Conservation (phyloP, 1,139 yeast species). For the Saccharomycopsis phalli region DNA sequence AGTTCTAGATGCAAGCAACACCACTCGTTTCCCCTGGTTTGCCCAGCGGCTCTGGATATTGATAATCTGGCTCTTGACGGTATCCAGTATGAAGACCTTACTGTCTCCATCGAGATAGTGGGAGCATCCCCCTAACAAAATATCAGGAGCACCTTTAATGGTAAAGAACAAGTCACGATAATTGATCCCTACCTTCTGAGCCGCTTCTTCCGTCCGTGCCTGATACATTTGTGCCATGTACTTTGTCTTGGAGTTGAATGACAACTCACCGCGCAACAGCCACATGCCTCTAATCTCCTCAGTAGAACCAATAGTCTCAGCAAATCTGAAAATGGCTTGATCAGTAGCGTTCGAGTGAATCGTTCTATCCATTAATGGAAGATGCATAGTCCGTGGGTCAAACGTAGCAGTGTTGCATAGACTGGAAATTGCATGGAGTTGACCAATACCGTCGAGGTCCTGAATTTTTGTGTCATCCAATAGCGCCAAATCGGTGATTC, state of each 20-base stretch:
- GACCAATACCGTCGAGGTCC: conserved; percentile 2
- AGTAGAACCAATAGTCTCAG: conserved; percentile 25
- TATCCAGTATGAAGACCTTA: not conserved
- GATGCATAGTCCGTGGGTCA: conserved; percentile 21
- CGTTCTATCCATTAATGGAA: conserved; percentile 24
- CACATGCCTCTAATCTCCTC: conserved; percentile 21
- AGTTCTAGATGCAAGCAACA: not conserved
- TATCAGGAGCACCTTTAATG: conserved; percentile 46
- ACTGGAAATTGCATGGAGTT: conserved; percentile 27
- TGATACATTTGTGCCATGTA: conserved; percentile 34
- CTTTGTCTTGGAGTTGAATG: conserved; percentile 42
- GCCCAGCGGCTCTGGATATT: conserved; percentile 3
- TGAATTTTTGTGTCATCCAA: conserved; percentile 20
- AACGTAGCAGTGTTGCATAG: conserved; percentile 37
- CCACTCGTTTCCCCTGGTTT: conserved; percentile 4
- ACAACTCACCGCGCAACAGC: conserved; percentile 29
- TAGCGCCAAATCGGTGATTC: conserved; percentile 7
- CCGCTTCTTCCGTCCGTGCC: conserved; percentile 20
- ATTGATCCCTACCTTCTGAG: conserved; percentile 11
- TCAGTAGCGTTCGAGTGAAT: conserved; percentile 44
- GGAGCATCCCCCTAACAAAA: conserved; percentile 31
- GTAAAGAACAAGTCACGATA: conserved; percentile 26
- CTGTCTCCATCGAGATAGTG: not conserved
- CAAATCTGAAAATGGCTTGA: conserved; percentile 35
- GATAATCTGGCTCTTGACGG: not conserved